A percentile compares a stretch with the other conserved stretches of the same genome.
Evolutionary conservation across 202 grass and related monocot species (phyloP).

Genomic region (Hordeum pubiflorum): DNA sequence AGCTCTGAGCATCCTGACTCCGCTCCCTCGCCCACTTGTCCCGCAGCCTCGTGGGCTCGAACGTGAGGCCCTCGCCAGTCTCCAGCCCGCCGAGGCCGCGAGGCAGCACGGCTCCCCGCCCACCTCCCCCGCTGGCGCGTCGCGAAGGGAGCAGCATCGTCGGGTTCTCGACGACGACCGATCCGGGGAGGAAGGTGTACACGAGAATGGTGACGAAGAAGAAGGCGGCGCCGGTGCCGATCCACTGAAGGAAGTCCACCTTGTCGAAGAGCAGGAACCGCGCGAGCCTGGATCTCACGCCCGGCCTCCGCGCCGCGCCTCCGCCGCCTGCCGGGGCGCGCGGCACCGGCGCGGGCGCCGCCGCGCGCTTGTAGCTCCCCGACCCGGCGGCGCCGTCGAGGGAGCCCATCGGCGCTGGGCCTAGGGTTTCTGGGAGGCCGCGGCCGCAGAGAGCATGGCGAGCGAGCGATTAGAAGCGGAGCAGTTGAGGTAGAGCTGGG

Average conservation of each 20-base stretch:
- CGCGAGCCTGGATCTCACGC: slow-evolving; percentile 67
- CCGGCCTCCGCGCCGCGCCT: slow-evolving; percentile 12
- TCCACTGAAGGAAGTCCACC: slow-evolving; percentile 74
- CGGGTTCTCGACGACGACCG: slow-evolving; percentile 33
- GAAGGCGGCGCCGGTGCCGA: slow-evolving; percentile 58
- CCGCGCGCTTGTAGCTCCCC: slow-evolving; percentile 40
- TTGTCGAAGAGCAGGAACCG: slow-evolving; percentile 88
- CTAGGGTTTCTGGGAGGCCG: slow-evolving; percentile 6
- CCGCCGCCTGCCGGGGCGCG: neutral
- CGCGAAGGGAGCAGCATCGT: slow-evolving; percentile 7
- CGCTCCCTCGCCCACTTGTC: slow-evolving; percentile 72
- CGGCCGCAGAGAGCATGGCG: neutral
- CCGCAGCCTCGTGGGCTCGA: slow-evolving; percentile 64
- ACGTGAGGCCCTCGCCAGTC: slow-evolving; percentile 44
- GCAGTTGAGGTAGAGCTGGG: neutral
- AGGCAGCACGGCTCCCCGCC: neutral
- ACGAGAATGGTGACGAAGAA: slow-evolving; percentile 78
- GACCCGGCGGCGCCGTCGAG: slow-evolving; percentile 37
- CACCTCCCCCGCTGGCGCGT: neutral
- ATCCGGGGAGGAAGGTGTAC: slow-evolving; percentile 62
- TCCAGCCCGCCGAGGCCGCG: slow-evolving; percentile 29
- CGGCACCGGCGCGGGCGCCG: neutral
- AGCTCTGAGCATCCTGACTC: slow-evolving; percentile 45
- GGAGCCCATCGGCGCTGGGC: slow-evolving; percentile 51
- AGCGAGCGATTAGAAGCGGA: neutral